Base-by-base conservation (phyloP, 805 yeast species). In the Debaryomyces prosopidis region DNA sequence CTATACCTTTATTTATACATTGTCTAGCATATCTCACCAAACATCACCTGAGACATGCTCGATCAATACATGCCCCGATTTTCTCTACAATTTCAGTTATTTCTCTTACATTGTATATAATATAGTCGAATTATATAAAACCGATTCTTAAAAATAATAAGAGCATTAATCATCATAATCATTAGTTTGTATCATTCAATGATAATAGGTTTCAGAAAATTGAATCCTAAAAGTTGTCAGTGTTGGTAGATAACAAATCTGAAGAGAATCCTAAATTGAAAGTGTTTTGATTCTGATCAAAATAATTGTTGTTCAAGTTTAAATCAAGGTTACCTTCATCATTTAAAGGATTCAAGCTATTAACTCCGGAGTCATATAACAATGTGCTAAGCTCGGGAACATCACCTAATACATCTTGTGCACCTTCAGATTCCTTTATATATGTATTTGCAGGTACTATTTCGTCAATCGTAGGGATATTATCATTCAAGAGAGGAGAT, bases 161-260 rank as follows among this genome's bases (percentile, higher is more conserved):
- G 6, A 23, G 26, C 26, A 23, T 23, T 23, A 23, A 23, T 23
- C 5, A 10, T 23, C 26, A 23, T 23, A 23, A 23, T 23, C 26
- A 23, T 23, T 23, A 23, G 10, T 23, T 10, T 23, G 26, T 2
- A 20, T 20, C 26, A 5, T 20, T 5, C 26, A 20, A 20, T 20
- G 7, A 20, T 20, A 20, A 20, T 5, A 23, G 9, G 9, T 4
- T 23, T 3, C 2, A 23, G 9, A 10, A 23, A 23, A 23, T 23
- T 23, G 26, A 12, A 30, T 30, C 12, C 16, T 30, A 30, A 30
- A 30, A 3, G 16, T 30, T 30, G 33, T 30, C 27, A 31, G 12
- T 36, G 19, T 36, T 38, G 31, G 47, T 18, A 12, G 39, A 33
- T 17, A 44, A 36, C 26, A 42, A 35, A 34, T 44, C 47, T 10